Evolutionary conservation across 768 basidiomycete genomes (phyloP), one percentile per base, ranked within the genome.

Genomic region (Leccinum fibrillosum): DNA sequence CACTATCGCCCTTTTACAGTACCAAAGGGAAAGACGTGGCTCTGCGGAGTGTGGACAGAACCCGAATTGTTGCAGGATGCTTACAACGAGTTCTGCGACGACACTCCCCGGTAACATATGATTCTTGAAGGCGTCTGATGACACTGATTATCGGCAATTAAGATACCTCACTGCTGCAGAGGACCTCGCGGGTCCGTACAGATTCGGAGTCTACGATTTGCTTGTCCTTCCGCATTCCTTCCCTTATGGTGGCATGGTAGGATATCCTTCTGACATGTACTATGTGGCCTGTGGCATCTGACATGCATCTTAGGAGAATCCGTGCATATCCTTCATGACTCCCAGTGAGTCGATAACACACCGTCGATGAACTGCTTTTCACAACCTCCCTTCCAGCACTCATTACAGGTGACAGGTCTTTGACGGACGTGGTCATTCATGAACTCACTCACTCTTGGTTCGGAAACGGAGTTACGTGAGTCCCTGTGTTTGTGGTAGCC

Each of bases 361-460:
- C 15, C 23, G 12, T 37, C n/a, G 11, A 34, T 4, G 0, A 7
- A 30, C 5, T n/a, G 0, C 7, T 17, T 21, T 39, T 42, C 17
- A 26, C 21, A 13, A 39, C 6, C 13, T 3, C 15, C 15, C 7
- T 15, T 52, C 17, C 49, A 86, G 91, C 93, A 3, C 79, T 97
- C 5, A 77, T 98, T 47, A 85, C 94, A 5, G 92, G 93, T 0
- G 96, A 98, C 69, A 83, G 90, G 37, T 82, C 86, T 5, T 77
- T 94, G 10, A 92, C 93, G 8, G 92, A 95, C 68, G 92, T 96
- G 12, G 86, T 94, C 12, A 90, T 93, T 0, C 90, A 96, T 74
- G 93, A 94, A 69, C 75, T 89, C 28, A 86, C 86, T 0, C 90
- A 98, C 68, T 90, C 89, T 2, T 97, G 88, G 86, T 95, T 93